Percentiles rank a stretch among this genome's conserved stretches.
Conservation (phyloP, 495 filamentous ascomycete species). For the Pyronema domesticum region DNA sequence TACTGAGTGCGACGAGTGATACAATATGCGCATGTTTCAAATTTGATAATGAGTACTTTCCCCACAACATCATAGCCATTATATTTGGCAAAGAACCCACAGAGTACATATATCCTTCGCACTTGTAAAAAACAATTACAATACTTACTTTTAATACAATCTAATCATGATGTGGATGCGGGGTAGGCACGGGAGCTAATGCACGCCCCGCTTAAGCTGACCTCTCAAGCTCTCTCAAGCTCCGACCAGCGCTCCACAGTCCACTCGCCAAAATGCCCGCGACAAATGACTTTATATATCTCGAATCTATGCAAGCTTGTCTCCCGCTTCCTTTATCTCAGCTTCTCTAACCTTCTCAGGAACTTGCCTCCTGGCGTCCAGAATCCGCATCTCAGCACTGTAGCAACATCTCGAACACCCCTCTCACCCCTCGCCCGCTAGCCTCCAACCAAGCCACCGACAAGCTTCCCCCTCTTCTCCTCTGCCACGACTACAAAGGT, state of each 20-base stretch:
- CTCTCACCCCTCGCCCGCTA: slow-evolving; percentile 22
- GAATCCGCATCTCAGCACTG: slow-evolving; percentile 23
- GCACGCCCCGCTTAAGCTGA: neutral
- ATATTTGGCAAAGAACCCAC: too few relatives aligned
- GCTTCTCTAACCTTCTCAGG: slow-evolving; percentile 25
- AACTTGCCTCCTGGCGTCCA: slow-evolving; percentile 26
- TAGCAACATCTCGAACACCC: slow-evolving; percentile 28
- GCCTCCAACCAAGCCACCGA: neutral
- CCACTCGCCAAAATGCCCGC: neutral
- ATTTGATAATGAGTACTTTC: too few relatives aligned
- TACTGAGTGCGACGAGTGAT: too few relatives aligned
- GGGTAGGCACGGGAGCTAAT: neutral
- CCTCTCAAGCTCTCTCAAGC: neutral
- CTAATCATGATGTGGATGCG: too few relatives aligned
- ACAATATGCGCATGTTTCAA: too few relatives aligned
- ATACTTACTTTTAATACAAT: too few relatives aligned
- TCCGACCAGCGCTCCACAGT: neutral
- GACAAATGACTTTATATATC: slow-evolving; percentile 15
- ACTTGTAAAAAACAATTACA: too few relatives aligned
- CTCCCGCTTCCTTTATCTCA: slow-evolving; percentile 10
- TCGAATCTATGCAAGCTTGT: slow-evolving; percentile 17
- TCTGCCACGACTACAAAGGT: slow-evolving; percentile 32
- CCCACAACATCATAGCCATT: too few relatives aligned
- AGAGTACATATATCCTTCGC: too few relatives aligned
- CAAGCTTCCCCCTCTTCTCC: slow-evolving; percentile 19